Evolutionary conservation across 2,329 filamentous ascomycete species (phyloP).

Genomic region (Claviceps lovelessii): DNA sequence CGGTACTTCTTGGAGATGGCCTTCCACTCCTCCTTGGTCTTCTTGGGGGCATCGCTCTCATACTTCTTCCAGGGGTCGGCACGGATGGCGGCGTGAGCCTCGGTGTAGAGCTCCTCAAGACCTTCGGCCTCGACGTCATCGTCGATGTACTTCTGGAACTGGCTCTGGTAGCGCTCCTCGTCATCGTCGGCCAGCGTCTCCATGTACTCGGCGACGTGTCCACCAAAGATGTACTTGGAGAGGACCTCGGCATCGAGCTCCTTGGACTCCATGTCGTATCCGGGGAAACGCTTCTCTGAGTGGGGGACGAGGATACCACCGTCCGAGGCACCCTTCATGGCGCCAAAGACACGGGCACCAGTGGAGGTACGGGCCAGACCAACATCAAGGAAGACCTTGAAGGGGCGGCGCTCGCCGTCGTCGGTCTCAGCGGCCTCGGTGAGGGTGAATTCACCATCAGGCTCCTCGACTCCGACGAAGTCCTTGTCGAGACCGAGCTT

Average conservation of each 20-base stretch:
- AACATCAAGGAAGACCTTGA: conserved; percentile 98
- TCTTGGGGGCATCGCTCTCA: conserved; percentile 62
- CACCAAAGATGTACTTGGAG: conserved; percentile 98
- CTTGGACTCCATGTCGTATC: conserved; percentile 93
- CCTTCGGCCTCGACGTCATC: conserved; percentile 92
- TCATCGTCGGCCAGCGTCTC: conserved; percentile 98
- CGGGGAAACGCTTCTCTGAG: conserved; percentile 99
- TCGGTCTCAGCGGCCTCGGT: conserved; percentile 88
- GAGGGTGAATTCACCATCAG: conserved; percentile 87
- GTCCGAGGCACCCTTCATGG: conserved; percentile 99
- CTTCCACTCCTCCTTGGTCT: conserved; percentile 97
- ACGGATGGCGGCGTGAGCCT: conserved; percentile 92
- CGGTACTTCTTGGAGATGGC: conserved; percentile 84
- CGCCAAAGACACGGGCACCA: conserved; percentile 96
- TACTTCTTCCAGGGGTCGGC: conserved; percentile 97
- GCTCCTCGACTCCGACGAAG: conserved; percentile 93
- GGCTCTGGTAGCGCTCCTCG: conserved; percentile 97
- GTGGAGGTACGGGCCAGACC: conserved; percentile 95
- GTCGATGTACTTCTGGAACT: conserved; percentile 97
- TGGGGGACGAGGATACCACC: conserved; percentile 94
- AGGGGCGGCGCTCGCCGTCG: conserved; percentile 87
- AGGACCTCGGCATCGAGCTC: conserved; percentile 94
- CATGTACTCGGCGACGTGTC: conserved; percentile 99
- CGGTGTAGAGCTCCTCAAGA: conserved; percentile 89
- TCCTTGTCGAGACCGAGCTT: conserved; percentile 92